Base-by-base conservation (phyloP, 495 filamentous ascomycete genomes). In the Halenospora varia region DNA sequence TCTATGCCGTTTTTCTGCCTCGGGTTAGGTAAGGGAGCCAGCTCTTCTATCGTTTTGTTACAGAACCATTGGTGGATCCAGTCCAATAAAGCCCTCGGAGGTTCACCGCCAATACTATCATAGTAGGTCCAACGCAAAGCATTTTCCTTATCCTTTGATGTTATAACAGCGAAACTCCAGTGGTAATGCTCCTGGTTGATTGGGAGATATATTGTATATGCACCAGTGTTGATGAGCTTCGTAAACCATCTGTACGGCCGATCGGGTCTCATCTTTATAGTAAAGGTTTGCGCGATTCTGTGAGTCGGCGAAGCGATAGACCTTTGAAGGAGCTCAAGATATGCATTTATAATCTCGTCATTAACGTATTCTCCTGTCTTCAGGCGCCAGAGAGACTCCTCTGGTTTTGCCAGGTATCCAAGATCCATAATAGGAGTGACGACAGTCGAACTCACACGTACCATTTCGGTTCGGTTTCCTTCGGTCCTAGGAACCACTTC, bases 261-360 rank as follows among this genome's bases (percentile, higher is more conserved):
- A 35, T 48, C 22, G 20, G 13, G 15, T 48, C 44, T 25, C 17
- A 48, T 11, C 11, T 11, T 55, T 24, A n/a, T n/a, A n/a, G n/a
- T n/a, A n/a, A 25, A 48, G 17, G 13, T 47, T 13, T 46, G 2
- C 11, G 15, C 20, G 11, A 55, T 55, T 25, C 9, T 15, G 17
- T 47, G 13, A 25, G 15, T 29, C 20, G 9, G 11, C 10, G 22
- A 1, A 46, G 8, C 0, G 4, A 25, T 55, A 39, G 20, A 55
- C 20, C 23, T 47, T 26, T 18, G 11, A 17, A 55, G 35, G 40
- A 55, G 41, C 22, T 55, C 23, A 1, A 55, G 23, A 48, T 55
- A 55, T 19, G 17, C 22, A 55, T 55, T 55, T 17, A 55, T 55
- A 48, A 55, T 35, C 17, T 55, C 41, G 25, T 55, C 35, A 48